Base-by-base conservation (phyloP, 2,329 filamentous ascomycete species). In the Talaromyces sp. region DNA sequence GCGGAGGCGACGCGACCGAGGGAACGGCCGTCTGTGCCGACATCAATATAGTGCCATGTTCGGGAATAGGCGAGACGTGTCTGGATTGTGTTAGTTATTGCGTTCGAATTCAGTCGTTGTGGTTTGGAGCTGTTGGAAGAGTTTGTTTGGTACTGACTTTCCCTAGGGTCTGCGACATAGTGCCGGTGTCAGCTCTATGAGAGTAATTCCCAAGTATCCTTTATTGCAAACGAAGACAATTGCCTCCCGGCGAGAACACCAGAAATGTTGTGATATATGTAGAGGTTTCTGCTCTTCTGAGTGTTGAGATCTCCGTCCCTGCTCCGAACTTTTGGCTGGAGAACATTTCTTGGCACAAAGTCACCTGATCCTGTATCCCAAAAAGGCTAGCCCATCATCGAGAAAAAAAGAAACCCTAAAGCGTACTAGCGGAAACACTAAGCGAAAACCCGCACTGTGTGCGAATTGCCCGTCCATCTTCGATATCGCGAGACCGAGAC, bases 1-100 rank as follows among this genome's bases (percentile, higher is more conserved):
- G 90, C 88, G 62, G 90, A 92, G 67, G 94, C 94, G 61, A 97
- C 85, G 49, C 94, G 92, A 71, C 94, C 94, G 47, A 97, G 89
- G n/a, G 92, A 89, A 15, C 93, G 92, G 19, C 87, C 85, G 22
- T 88, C 78, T 80, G 89, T 70, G 83, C 84, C 74, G 81, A 91
- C 80, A 84, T 95, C 78, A 85, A 98, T 78, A 88, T 91, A 88
- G 81, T 99, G 95, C 95, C 96, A 99, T 82, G 90, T 88, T 73
- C 96, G 90, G 54, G 93, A 93, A 85, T 98, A 99, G 82, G 95
- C 94, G 69, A 99, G 90, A 76, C 92, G 91, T 67, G 95, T 98
- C 93, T 98, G 72, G 50, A 10, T 47, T 9, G 15, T 49, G 19
- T 52, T 60, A 33, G 52, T 63, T 19, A 4, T 50, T 50, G 25